Percentiles rank a stretch among this genome's conserved stretches.
phyloP scores from a whole-genome alignment of 441 rosid genomes.

The Pelargonium australe region DNA sequence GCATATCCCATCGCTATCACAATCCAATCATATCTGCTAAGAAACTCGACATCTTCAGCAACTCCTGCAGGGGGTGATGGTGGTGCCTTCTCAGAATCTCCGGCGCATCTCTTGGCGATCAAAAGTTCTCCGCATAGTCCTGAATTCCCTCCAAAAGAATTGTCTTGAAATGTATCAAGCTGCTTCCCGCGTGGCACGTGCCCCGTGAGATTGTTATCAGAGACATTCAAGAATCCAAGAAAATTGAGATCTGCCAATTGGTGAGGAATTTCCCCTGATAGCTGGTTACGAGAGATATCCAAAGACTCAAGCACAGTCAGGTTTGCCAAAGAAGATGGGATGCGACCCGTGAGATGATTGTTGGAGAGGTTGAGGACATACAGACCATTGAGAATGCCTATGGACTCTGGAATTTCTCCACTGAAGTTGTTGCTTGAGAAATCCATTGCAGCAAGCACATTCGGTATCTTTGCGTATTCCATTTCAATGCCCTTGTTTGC shows the following conservation, averaged over 20 bases:
- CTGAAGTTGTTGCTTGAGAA: conserved; percentile 27
- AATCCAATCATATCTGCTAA: conserved; percentile 22
- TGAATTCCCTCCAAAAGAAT: not conserved
- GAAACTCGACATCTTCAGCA: not conserved
- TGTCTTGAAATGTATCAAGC: conserved; percentile 15
- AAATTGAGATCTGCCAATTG: conserved; percentile 21
- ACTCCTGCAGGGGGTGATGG: no score
- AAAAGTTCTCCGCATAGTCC: conserved; percentile 18
- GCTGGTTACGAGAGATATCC: conserved; percentile 32
- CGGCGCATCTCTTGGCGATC: not conserved
- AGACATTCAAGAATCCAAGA: conserved; percentile 18
- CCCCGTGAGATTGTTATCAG: conserved; percentile 29
- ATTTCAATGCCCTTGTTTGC: conserved; percentile 25
- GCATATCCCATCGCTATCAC: conserved; percentile 6
- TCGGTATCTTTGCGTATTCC: conserved; percentile 15
- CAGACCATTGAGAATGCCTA: conserved; percentile 23
- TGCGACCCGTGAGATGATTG: conserved; percentile 23
- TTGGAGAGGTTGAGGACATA: conserved; percentile 28
- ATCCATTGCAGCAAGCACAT: conserved; percentile 17
- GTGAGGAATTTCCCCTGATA: conserved; percentile 28
- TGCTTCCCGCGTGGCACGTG: conserved; percentile 31
- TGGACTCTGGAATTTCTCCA: conserved; percentile 26
- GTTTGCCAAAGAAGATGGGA: conserved; percentile 24
- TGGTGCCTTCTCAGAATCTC: no score
- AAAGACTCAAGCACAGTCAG: conserved; percentile 20